Evolutionary conservation across 345 rosid genomes (phyloP).

Genomic region (Bretschneidera sinensis): DNA sequence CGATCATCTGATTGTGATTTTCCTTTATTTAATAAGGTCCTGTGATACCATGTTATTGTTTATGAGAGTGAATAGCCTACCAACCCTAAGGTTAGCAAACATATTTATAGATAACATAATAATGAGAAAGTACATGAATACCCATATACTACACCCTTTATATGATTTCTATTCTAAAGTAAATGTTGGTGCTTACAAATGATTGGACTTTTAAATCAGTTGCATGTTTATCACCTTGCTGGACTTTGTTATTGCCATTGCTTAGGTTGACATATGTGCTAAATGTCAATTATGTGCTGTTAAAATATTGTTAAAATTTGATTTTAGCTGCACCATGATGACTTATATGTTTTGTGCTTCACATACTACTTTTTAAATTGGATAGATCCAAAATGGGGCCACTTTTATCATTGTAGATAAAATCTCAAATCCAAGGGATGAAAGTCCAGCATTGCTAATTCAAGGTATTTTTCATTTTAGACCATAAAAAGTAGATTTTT

Average conservation of each 20-base stretch:
- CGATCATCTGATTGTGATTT: too few species aligned
- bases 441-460: constrained; percentile 60
- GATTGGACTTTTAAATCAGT: background rate
- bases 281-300: constrained; percentile 7
- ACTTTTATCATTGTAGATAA: constrained; percentile 89
- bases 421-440: constrained; percentile 69
- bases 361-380: constrained; percentile 26
- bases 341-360: constrained; percentile 27
- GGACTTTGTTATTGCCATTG: constrained; percentile 5
- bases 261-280: constrained; percentile 14
- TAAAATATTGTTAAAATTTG: constrained; percentile 10
- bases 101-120: too few species aligned
- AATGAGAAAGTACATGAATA: too few species aligned
- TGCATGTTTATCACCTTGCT: background rate
- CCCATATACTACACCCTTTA: too few species aligned
- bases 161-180: background rate
- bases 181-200: background rate
- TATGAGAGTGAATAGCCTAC: too few species aligned
- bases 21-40: too few species aligned
- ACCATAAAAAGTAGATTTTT: background rate
- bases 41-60: too few species aligned
- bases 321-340: constrained; percentile 7
- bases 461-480: constrained; percentile 47
- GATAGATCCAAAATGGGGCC: constrained; percentile 97
- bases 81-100: too few species aligned